Conservation (phyloP, 768 basidiomycete genomes). For the Russula emetica region DNA sequence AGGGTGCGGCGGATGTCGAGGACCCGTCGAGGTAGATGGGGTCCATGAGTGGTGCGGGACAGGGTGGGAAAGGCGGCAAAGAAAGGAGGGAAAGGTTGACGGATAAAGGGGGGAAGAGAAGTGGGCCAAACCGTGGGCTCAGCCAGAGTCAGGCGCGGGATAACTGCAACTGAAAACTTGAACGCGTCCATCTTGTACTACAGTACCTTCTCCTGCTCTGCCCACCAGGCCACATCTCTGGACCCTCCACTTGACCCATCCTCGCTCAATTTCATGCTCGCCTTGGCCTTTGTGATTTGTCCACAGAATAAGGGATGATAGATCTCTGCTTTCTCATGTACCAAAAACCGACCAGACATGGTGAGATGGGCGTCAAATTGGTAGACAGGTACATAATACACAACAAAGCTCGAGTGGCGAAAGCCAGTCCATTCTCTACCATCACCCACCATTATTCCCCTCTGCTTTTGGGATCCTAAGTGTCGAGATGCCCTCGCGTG, state of each 20-base stretch:
- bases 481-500: conserved; percentile 66
- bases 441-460: conserved; percentile 47
- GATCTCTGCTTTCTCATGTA: not conserved
- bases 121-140: conserved; percentile 12
- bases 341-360: too few species aligned
- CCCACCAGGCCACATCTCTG: not conserved
- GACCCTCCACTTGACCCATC: not conserved
- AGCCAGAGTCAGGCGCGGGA: conserved; percentile 15
- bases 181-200: conserved; percentile 10
- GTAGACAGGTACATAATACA: conserved; percentile 10
- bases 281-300: not conserved
- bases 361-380: conserved; percentile 23
- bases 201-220: not conserved
- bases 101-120: conserved; percentile 9
- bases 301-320: not conserved
- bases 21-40: conserved; percentile 28
- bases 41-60: conserved; percentile 22
- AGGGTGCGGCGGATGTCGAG: conserved; percentile 10
- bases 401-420: not conserved
- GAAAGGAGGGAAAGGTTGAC: conserved; percentile 15
- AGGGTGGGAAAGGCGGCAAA: conserved; percentile 10
- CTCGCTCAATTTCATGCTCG: not conserved
- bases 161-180: conserved; percentile 3
- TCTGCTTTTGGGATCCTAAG: conserved; percentile 56
- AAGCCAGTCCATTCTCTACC: not conserved